Evolutionary conservation across 106 monocot genomes (phyloP), one percentile per base, ranked within the genome.

Genomic region (Apostasia shenzhenica): DNA sequence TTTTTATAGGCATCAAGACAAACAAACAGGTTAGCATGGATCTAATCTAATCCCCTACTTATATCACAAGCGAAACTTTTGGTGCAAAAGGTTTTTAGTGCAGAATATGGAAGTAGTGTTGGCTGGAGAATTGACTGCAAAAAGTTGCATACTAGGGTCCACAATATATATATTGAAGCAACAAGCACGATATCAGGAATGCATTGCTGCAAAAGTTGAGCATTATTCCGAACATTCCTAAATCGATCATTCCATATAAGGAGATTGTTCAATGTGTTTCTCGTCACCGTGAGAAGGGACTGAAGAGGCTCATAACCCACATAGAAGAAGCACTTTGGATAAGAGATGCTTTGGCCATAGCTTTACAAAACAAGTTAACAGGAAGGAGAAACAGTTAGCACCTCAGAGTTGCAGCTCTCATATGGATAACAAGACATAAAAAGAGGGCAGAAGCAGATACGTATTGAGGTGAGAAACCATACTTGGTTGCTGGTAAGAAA

Each of bases 101-200:
- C 58, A 64, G 66, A 71, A 71, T 57, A 45, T 38, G 40, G 26
- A 26, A 8, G 38, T 53, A 73, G 49, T 49, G 45, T 60, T 54
- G 75, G 66, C 66, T 47, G 38, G 47, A 54, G 71, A 76, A 75
- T 71, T 75, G 50, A 76, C 26, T 54, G 59, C 59, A 44, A 68
- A 77, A 81, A 64, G 67, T 68, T 69, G 43, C 39, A 79, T 8
- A 42, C 26, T 12, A 67, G 63, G 82, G 78, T 61, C 74, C 75
- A 78, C 61, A 64, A 9, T 14, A 63, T 66, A 9, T 14, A 63
- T 66, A 45, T 57, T 63, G 70, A 75, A 71, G 70, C 57, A 57
- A 70, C 41, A 73, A 82, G 82, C 66, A 75, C 66, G 78, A 75
- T 46, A 75, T 82, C 74, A 57, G 67, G 26, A 14, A 60, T 41